Conservation (phyloP, 1,284 basidiomycete genomes). For the Malassezia sp. region DNA sequence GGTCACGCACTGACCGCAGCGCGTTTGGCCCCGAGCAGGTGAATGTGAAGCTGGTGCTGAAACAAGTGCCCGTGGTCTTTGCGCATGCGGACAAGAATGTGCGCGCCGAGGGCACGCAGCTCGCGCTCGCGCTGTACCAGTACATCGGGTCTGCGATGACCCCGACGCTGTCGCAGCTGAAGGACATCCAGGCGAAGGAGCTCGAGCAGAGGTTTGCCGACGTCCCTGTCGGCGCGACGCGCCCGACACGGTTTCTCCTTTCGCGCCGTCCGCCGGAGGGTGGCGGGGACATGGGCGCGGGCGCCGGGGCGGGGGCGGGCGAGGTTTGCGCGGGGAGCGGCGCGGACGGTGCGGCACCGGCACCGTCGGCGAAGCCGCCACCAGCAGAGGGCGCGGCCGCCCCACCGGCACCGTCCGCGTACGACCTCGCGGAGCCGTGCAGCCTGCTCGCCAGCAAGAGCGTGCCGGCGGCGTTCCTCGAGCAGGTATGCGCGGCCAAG, state of each 20-base stretch:
- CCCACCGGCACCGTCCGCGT: conserved; percentile 53
- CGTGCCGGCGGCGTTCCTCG: conserved; percentile 38
- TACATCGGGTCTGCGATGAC: conserved; percentile 80
- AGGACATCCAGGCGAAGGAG: conserved; percentile 96
- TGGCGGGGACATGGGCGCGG: conserved; percentile 45
- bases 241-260: conserved; percentile 66
- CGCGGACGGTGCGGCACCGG: neutral
- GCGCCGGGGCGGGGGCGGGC: conserved; percentile 47
- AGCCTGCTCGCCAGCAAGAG: conserved; percentile 64
- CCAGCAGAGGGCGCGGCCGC: conserved; percentile 44
- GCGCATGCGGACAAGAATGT: conserved; percentile 91
- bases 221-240: conserved; percentile 70
- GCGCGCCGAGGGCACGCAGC: conserved; percentile 72
- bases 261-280: conserved; percentile 53
- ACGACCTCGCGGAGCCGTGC: conserved; percentile 69
- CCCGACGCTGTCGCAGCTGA: conserved; percentile 77
- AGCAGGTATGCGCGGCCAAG: conserved; percentile 71
- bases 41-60: conserved; percentile 65
- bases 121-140: conserved; percentile 70
- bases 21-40: conserved; percentile 69
- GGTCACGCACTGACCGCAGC: too few species aligned
- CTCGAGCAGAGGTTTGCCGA: conserved; percentile 77
- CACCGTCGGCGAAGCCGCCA: too few species aligned
- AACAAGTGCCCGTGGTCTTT: conserved; percentile 82
- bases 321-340: neutral